A percentile compares a stretch with the other conserved stretches of the same genome.
Evolutionary conservation across 106 monocot genomes (phyloP).

Genomic region (Platanthera guangdongensis): DNA sequence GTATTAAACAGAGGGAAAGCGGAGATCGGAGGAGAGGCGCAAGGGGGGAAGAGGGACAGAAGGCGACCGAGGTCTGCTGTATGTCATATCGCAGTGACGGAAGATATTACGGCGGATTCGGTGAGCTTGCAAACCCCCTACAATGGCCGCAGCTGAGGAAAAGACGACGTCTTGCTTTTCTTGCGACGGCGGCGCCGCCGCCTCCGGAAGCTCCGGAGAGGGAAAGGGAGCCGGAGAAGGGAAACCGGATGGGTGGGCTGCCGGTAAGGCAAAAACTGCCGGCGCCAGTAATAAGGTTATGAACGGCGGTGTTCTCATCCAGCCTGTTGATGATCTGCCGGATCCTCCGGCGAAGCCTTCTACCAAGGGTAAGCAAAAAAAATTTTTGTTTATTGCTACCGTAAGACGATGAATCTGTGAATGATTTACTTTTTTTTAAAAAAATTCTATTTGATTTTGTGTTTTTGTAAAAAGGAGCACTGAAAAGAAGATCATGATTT

Average conservation of each 20-base stretch:
- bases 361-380: conserved; percentile 14
- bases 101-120: conserved; percentile 55
- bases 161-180: conserved; percentile 68
- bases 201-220: background rate
- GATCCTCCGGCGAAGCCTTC: conserved; percentile 21
- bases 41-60: conserved; percentile 8
- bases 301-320: conserved; percentile 21
- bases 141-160: conserved; percentile 96
- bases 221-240: background rate
- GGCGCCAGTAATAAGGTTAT: background rate
- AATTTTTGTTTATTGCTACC: background rate
- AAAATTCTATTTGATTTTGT: background rate
- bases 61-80: conserved; percentile 37
- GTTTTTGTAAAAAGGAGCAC: background rate
- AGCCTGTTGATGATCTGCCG: conserved; percentile 31
- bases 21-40: background rate
- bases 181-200: background rate
- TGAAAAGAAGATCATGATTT: background rate
- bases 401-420: background rate
- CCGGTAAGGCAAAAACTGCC: background rate
- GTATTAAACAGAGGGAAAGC: background rate
- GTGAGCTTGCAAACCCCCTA: conserved; percentile 62
- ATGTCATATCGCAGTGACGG: conserved; percentile 50
- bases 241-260: background rate
- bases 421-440: background rate